Base-by-base conservation (phyloP, 139 green algal species). In the Coelastrella sp. region DNA sequence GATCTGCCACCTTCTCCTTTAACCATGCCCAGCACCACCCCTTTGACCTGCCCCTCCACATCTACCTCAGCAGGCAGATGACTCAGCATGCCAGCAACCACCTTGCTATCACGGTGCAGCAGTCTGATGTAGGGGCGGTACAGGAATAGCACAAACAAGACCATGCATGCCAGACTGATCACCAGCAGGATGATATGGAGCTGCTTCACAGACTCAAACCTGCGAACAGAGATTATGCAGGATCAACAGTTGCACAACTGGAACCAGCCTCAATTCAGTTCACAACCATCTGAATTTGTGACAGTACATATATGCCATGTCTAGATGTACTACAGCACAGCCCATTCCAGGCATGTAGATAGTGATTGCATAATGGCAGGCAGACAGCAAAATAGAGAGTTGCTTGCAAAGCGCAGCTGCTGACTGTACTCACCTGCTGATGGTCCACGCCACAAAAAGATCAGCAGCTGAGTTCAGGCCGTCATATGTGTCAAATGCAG, bases 61-160 rank as follows among this genome's bases (percentile, higher is more conserved):
- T 91, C 87, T 27, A 93, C 83, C 22, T 93, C 87, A 8, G 82
- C 73, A 25, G 91, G 91, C 57, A 93, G 91, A 87, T 93, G 91
- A 59, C 74, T 88, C 65, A 93, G 75, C 91, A 93, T 90, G 25
- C 87, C 87, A 0, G 76, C 91, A 17, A 93, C 90, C 49, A 60
- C 84, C 75, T 88, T 87, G 35, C 59, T 88, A 74, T 91, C 87
- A 25, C 75, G 65, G 58, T 85, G 86, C 68, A 89, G 84, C 58
- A 19, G 20, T 6, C 7, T 78, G 7, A 59, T 82, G 70, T 82
- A 89, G 7, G 84, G 84, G 35, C 63, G 61, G 17, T 78, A 78
- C 61, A 87, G 24, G 15, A 59, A 35, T 12, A 86, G 80, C 59
- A 86, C 58, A 27, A 86, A 73, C 20, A 60, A 8, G 3, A 35